Percentiles rank a stretch among this genome's conserved stretches.
These are phyloP conservation scores for Diutina siamensis DNA, from an alignment of 1,139 yeast species.

Conservation along the genomic window DNA sequence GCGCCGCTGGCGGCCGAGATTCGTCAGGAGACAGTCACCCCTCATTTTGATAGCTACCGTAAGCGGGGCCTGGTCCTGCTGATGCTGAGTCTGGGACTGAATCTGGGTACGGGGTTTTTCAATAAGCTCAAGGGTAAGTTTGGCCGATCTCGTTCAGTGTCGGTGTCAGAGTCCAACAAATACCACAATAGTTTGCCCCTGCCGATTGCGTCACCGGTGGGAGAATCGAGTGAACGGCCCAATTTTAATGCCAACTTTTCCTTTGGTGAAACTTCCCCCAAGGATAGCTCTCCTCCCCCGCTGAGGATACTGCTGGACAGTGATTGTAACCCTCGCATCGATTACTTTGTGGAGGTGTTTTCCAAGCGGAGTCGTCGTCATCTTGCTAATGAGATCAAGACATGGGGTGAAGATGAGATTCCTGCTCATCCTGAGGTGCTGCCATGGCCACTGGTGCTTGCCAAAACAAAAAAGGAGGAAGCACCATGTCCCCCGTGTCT, in stretches of 20 bases:
- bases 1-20: background rate
- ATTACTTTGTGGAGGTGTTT: background rate
- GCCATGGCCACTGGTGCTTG: slow-evolving; percentile 4
- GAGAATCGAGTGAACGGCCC: background rate
- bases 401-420: background rate
- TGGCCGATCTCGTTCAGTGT: slow-evolving; percentile 6
- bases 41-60: background rate
- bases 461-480: background rate
- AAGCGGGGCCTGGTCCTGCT: slow-evolving; percentile 4
- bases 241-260: background rate
- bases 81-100: slow-evolving; percentile 9
- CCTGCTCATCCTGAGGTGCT: background rate
- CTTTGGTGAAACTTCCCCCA: background rate
- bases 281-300: background rate
- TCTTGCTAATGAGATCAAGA: background rate
- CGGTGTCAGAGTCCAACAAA: background rate
- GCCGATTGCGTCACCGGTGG: background rate
- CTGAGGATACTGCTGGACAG: background rate
- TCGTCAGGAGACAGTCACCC: background rate
- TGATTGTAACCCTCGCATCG: background rate
- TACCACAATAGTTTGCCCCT: background rate
- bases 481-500: background rate
- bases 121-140: slow-evolving; percentile 28
- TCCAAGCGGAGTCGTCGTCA: background rate
- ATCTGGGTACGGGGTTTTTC: slow-evolving; percentile 19